A percentile compares a stretch with the other conserved stretches of the same genome.
Conservation (phyloP, 2,329 filamentous ascomycete genomes). For the Cladosporium halotolerans region DNA sequence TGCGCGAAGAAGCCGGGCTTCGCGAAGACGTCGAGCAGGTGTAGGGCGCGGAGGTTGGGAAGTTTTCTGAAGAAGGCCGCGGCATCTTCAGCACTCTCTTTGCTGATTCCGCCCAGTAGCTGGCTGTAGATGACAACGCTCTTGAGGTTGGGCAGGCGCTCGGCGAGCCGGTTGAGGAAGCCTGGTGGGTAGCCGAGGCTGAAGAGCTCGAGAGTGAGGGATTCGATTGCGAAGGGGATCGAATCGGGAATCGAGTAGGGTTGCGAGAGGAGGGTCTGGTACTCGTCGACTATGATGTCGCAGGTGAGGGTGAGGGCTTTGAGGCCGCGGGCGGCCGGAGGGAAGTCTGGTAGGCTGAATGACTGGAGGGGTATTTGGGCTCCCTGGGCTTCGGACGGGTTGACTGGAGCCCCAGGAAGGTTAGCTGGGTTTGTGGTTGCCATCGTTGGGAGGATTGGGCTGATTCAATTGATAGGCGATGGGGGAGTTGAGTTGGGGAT, state of each 20-base stretch:
- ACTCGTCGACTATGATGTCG: slow-evolving; percentile 44
- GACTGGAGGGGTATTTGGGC: slow-evolving; percentile 43
- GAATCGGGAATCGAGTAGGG: slow-evolving; percentile 31
- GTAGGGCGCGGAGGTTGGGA: slow-evolving; percentile 35
- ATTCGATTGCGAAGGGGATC: slow-evolving; percentile 37
- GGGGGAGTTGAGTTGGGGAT: background rate
- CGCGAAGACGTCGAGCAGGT: slow-evolving; percentile 44
- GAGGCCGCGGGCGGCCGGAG: slow-evolving; percentile 37
- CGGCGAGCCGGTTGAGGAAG: slow-evolving; percentile 37
- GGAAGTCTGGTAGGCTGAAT: slow-evolving; percentile 43
- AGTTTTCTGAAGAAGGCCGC: slow-evolving; percentile 35
- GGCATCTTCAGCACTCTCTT: slow-evolving; percentile 35
- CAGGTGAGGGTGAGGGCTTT: slow-evolving; percentile 43
- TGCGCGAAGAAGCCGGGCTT: slow-evolving; percentile 36
- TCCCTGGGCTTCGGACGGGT: slow-evolving; percentile 32
- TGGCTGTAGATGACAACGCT: slow-evolving; percentile 42
- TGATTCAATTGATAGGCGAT: background rate
- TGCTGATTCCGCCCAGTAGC: slow-evolving; percentile 39
- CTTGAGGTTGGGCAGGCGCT: slow-evolving; percentile 37
- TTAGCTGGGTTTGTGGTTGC: slow-evolving; percentile 20
- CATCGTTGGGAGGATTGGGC: slow-evolving; percentile 6
- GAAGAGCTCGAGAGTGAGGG: slow-evolving; percentile 45
- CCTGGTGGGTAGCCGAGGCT: slow-evolving; percentile 41
- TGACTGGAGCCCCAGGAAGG: slow-evolving; percentile 37
- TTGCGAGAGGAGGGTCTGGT: slow-evolving; percentile 34